Evolutionary conservation across 2,329 filamentous ascomycete genomes (phyloP), one percentile per base, ranked within the genome.

Genomic region (Botrytis fabae): DNA sequence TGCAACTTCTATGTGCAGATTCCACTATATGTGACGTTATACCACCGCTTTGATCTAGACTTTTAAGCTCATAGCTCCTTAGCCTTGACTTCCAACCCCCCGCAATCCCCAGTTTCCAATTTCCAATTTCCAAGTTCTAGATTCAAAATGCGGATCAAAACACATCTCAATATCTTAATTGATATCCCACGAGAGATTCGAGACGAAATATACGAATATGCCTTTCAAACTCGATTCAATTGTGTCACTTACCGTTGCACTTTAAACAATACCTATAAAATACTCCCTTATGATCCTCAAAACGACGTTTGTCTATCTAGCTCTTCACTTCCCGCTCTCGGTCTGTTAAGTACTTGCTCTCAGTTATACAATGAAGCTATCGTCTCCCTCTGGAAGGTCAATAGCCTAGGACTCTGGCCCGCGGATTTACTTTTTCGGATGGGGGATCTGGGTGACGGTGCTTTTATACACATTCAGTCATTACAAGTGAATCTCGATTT

Each of bases 201-300:
- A 28, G 46, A 73, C 42, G 40, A 73, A 62, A 73, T 73, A 59
- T 73, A 73, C 46, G 28, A 28, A 54, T 62, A 57, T 18, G 71
- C 66, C 54, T 63, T 73, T 12, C 51, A 60, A 70, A 70, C 71
- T n/a, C 44, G 22, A 4, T 46, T 28, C 22, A n/a, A 59, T 14
- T 63, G 66, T 68, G 38, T 72, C 40, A 72, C 63, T 2, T 72
- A 59, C 25, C 70, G 62, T 40, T 48, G 28, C 32, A 72, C 70
- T 7, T 20, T 48, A 16, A 59, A 32, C 8, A 35, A 57, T 28
- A 69, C 63, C 8, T 72, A 59, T 28, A 51, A 59, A 38, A 38
- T 72, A 28, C 44, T 69, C 18, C 40, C 64, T 12, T 69, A 72
- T 42, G 70, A 72, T 38, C 51, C 64, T 4, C 70, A 72, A 69